Conservation (phyloP, 108 stramenopile species). For the Ochromonas danica region DNA sequence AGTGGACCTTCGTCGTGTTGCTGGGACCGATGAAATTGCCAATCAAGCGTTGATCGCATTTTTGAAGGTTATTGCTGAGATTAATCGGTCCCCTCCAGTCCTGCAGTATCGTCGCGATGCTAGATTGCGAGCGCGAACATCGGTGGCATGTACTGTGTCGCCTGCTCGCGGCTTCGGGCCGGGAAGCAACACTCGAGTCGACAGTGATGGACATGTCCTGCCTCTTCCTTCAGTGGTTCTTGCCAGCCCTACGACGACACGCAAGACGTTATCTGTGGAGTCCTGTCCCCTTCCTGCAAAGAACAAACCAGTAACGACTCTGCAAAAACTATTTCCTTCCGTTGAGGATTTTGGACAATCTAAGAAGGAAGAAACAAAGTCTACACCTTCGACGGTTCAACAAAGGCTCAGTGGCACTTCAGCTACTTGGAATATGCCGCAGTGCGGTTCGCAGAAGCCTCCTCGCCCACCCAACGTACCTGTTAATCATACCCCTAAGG, state of each 20-base stretch:
- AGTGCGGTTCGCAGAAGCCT: background rate
- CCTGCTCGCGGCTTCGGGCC: background rate
- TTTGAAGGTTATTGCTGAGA: constrained; percentile 42
- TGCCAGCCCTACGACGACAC: background rate
- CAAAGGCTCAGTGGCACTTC: too few species aligned
- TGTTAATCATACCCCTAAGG: background rate
- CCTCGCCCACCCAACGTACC: background rate
- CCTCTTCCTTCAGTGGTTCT: background rate
- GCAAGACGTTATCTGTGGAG: background rate
- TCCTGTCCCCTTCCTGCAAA: background rate
- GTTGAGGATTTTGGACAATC: too few species aligned
- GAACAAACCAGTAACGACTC: too few species aligned
- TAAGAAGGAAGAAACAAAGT: too few species aligned
- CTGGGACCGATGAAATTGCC: constrained; percentile 39
- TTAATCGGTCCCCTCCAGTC: background rate
- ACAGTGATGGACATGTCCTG: background rate
- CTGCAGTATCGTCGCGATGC: background rate
- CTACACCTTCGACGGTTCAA: too few species aligned
- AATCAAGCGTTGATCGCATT: constrained; percentile 37
- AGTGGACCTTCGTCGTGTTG: constrained; percentile 34
- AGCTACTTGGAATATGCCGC: background rate
- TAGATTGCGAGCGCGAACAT: background rate
- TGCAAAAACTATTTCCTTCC: too few species aligned
- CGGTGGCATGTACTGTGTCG: background rate
- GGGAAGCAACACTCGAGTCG: background rate